phyloP scores from a whole-genome alignment of 2,329 filamentous ascomycete genomes.

The Huntiella decipiens region DNA sequence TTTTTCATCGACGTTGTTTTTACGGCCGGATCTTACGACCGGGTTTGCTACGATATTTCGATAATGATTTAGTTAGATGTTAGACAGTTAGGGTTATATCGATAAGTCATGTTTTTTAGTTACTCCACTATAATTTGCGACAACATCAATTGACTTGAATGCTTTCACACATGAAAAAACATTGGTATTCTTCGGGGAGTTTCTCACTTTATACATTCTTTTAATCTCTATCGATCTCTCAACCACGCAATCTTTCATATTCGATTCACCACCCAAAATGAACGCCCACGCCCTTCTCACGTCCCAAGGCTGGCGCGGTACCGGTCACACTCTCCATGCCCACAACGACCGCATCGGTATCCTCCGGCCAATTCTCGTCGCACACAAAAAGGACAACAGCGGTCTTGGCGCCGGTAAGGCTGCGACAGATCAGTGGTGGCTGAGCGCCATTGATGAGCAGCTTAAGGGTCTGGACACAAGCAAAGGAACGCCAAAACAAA shows the following conservation, averaged over 20 bases:
- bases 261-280: constrained; percentile 31
- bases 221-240: background rate
- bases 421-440: constrained; percentile 82
- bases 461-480: constrained; percentile 58
- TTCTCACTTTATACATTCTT: background rate
- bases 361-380: constrained; percentile 62
- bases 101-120: background rate
- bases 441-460: constrained; percentile 82
- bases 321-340: constrained; percentile 71
- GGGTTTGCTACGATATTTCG: background rate
- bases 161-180: background rate
- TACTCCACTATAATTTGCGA: background rate
- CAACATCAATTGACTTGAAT: background rate
- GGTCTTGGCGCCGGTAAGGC: constrained; percentile 63
- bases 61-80: background rate
- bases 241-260: background rate
- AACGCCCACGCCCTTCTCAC: constrained; percentile 68
- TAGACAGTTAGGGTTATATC: background rate
- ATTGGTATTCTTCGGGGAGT: too few species aligned
- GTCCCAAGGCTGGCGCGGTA: constrained; percentile 76
- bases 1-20: too few species aligned
- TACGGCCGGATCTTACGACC: background rate
- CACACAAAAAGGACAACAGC: constrained; percentile 61
- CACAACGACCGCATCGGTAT: constrained; percentile 56
- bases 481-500: constrained; percentile 36